Evolutionary conservation across 331 rosid genomes (phyloP).

Genomic region (Cucumis variabilis): DNA sequence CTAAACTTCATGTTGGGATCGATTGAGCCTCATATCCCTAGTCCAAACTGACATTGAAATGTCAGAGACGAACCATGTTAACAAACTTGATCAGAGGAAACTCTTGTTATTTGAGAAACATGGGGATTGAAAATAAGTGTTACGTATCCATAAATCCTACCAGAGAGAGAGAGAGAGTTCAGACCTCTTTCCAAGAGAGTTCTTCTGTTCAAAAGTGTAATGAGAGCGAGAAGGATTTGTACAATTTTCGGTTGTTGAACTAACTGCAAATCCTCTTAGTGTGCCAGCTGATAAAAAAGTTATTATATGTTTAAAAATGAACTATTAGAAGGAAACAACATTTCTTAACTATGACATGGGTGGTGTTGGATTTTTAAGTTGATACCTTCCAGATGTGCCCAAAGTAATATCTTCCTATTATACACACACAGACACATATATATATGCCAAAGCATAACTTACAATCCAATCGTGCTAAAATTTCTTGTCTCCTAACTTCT

Average conservation of each 20-base stretch:
- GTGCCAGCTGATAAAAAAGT: slow-evolving; percentile 57
- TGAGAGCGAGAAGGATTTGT: slow-evolving; percentile 37
- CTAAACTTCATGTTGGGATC: too few species aligned
- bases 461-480: slow-evolving; percentile 65
- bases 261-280: slow-evolving; percentile 54
- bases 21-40: too few species aligned
- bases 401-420: background rate
- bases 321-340: background rate
- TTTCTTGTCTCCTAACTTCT: slow-evolving; percentile 84
- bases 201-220: slow-evolving; percentile 37
- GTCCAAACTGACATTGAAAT: too few species aligned
- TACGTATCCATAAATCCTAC: slow-evolving; percentile 48
- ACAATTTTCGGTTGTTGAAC: slow-evolving; percentile 28
- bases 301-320: slow-evolving; percentile 20
- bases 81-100: slow-evolving; percentile 75
- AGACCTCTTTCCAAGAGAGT: slow-evolving; percentile 47
- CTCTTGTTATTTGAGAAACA: slow-evolving; percentile 47
- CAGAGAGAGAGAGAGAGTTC: background rate
- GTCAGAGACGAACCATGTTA: too few species aligned
- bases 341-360: background rate
- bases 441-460: slow-evolving; percentile 29
- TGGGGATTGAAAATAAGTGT: slow-evolving; percentile 33
- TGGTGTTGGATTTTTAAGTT: background rate
- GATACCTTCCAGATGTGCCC: background rate
- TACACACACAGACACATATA: background rate